Conservation (phyloP, 2,329 filamentous ascomycete genomes). For the Fusarium nelsonii region DNA sequence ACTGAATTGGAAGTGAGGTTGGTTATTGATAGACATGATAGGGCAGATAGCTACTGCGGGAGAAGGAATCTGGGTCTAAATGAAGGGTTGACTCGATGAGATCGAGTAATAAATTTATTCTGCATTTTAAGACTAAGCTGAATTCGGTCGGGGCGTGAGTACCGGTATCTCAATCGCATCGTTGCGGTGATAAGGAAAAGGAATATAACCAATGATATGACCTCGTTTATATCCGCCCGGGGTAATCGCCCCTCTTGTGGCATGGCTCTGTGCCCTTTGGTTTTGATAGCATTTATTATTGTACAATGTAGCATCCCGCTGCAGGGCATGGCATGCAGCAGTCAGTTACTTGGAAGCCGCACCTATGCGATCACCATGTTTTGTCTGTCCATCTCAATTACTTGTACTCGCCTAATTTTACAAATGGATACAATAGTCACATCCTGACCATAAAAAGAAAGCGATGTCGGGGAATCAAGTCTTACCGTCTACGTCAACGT, state of each 20-base stretch:
- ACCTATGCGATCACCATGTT: neutral
- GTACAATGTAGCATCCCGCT: too few species aligned
- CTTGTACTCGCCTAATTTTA: neutral
- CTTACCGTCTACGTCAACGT: slow-evolving; percentile 20
- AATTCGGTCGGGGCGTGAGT: slow-evolving; percentile 17
- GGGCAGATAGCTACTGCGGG: slow-evolving; percentile 29
- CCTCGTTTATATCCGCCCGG: slow-evolving; percentile 35
- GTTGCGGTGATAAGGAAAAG: slow-evolving; percentile 36
- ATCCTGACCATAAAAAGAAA: neutral
- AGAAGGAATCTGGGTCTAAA: slow-evolving; percentile 21
- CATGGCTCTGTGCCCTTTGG: slow-evolving; percentile 39
- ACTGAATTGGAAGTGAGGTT: slow-evolving; percentile 1
- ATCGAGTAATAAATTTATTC: slow-evolving; percentile 56
- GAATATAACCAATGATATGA: slow-evolving; percentile 30
- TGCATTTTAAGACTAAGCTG: slow-evolving; percentile 31
- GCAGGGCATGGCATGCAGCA: too few species aligned
- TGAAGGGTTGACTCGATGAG: slow-evolving; percentile 58
- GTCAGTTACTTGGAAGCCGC: slow-evolving; percentile 1
- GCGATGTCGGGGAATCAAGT: slow-evolving; percentile 1
- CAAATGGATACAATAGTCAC: neutral
- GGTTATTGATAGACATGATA: slow-evolving; percentile 23
- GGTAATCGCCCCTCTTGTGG: slow-evolving; percentile 40
- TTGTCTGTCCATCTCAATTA: neutral
- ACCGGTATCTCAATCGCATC: slow-evolving; percentile 40
- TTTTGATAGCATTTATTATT: slow-evolving; percentile 21